phyloP scores from a whole-genome alignment of 768 basidiomycete genomes.

The Filobasidium wieringae region DNA sequence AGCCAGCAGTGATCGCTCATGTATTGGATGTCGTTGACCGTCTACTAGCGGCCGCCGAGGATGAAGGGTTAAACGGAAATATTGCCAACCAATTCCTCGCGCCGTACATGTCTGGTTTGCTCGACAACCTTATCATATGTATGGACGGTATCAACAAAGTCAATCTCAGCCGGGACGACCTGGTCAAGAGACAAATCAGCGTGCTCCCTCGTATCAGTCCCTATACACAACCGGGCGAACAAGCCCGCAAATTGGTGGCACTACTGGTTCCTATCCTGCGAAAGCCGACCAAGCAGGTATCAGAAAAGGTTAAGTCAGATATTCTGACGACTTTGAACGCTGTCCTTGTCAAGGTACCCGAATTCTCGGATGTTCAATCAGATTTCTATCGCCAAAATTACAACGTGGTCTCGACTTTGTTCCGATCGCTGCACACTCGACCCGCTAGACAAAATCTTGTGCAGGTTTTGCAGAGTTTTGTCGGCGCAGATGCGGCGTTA shows the following conservation, averaged over 20 bases:
- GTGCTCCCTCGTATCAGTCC: slow-evolving; percentile 70
- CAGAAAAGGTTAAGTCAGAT: slow-evolving; percentile 77
- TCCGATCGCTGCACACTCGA: slow-evolving; percentile 63
- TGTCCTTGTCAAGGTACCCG: slow-evolving; percentile 51
- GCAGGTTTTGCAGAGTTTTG: slow-evolving; percentile 51
- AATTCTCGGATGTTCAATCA: slow-evolving; percentile 26
- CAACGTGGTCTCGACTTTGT: slow-evolving; percentile 57
- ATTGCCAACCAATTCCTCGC: slow-evolving; percentile 51
- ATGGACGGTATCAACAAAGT: slow-evolving; percentile 50
- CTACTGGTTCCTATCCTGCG: slow-evolving; percentile 71
- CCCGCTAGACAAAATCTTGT: slow-evolving; percentile 59
- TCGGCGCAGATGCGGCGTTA: slow-evolving; percentile 45
- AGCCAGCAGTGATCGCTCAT: slow-evolving; percentile 64
- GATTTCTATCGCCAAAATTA: slow-evolving; percentile 28
- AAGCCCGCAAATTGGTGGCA: slow-evolving; percentile 59
- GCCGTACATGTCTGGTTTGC: slow-evolving; percentile 59
- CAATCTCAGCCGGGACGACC: slow-evolving; percentile 37
- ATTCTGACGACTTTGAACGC: slow-evolving; percentile 57
- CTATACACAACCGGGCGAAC: slow-evolving; percentile 55
- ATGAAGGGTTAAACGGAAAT: slow-evolving; percentile 36
- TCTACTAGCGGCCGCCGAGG: slow-evolving; percentile 47
- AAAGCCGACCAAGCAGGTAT: slow-evolving; percentile 59
- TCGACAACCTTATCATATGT: slow-evolving; percentile 58
- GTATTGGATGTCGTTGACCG: slow-evolving; percentile 77
- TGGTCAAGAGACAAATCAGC: slow-evolving; percentile 68